Evolutionary conservation across 768 basidiomycete species (phyloP).

Genomic region (Mycena kentingensis): DNA sequence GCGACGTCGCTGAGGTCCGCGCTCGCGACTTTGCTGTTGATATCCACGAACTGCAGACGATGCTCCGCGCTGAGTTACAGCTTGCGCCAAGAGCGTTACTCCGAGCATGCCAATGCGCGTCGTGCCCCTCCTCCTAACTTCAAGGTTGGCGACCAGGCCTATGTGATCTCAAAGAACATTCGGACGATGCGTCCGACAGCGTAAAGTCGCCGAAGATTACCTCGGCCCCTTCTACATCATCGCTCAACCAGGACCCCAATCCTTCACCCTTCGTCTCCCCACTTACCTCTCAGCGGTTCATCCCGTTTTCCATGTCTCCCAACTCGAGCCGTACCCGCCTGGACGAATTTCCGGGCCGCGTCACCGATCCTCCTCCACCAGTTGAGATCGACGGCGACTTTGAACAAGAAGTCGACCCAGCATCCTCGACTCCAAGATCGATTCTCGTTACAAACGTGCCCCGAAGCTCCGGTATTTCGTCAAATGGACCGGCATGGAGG

Average conservation of each 20-base stretch:
- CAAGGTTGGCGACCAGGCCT: slow-evolving; percentile 10
- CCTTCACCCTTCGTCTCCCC: slow-evolving; percentile 26
- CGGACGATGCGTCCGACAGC: slow-evolving; percentile 1
- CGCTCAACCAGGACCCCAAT: neutral
- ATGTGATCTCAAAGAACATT: slow-evolving; percentile 11
- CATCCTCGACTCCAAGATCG: slow-evolving; percentile 17
- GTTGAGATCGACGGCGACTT: slow-evolving; percentile 12
- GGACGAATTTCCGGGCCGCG: slow-evolving; percentile 7
- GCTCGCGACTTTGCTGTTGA: slow-evolving; percentile 20
- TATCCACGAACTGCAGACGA: slow-evolving; percentile 20
- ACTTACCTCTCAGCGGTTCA: slow-evolving; percentile 25
- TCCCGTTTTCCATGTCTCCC: slow-evolving; percentile 34
- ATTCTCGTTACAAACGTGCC: neutral
- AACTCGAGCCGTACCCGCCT: slow-evolving; percentile 2
- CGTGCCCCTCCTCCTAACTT: slow-evolving; percentile 2
- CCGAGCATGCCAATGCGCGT: neutral
- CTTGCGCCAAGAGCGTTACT: slow-evolving; percentile 16
- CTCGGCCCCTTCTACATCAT: neutral
- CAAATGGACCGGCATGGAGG: slow-evolving; percentile 6
- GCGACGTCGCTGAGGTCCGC: neutral
- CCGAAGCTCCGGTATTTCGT: slow-evolving; percentile 11
- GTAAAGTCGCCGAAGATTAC: neutral
- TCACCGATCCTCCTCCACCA: slow-evolving; percentile 3
- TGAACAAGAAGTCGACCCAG: slow-evolving; percentile 13
- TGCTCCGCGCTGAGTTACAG: slow-evolving; percentile 18